phyloP scores from a whole-genome alignment of 176 grass and related monocot species.

The Aegilops bicornis region DNA sequence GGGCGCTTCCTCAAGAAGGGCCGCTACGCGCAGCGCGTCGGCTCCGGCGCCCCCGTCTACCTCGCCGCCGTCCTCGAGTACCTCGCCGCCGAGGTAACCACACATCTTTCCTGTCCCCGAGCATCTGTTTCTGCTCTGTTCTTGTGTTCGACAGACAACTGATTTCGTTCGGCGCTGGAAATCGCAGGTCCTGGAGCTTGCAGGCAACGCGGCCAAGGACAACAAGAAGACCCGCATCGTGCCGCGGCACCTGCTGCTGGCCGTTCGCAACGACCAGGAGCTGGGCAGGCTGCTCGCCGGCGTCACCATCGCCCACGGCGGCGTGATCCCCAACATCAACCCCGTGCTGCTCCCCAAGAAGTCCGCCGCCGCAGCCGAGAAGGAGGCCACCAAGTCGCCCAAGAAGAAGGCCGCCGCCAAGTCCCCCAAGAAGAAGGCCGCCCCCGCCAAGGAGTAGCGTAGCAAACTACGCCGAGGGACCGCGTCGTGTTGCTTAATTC shows the following conservation, averaged over 20 bases:
- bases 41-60: slow-evolving; percentile 38
- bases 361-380: background rate
- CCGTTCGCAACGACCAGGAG: slow-evolving; percentile 93
- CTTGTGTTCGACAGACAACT: too few species aligned
- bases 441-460: too few species aligned
- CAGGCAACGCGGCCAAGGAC: slow-evolving; percentile 85
- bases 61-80: slow-evolving; percentile 44
- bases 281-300: slow-evolving; percentile 34
- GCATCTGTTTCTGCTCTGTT: too few species aligned
- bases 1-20: slow-evolving; percentile 76
- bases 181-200: slow-evolving; percentile 75
- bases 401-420: background rate
- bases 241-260: slow-evolving; percentile 89
- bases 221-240: slow-evolving; percentile 96
- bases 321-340: slow-evolving; percentile 39
- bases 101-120: too few species aligned
- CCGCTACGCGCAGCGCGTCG: slow-evolving; percentile 42
- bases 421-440: background rate
- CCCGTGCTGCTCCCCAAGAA: slow-evolving; percentile 20
- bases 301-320: slow-evolving; percentile 30
- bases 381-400: background rate
- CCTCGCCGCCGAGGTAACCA: slow-evolving; percentile 20
- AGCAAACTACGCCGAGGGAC: too few species aligned
- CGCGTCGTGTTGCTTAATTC: background rate
- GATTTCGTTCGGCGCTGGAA: too few species aligned